phyloP scores from a whole-genome alignment of 2,329 filamentous ascomycete species.

The Amauroascus niger region DNA sequence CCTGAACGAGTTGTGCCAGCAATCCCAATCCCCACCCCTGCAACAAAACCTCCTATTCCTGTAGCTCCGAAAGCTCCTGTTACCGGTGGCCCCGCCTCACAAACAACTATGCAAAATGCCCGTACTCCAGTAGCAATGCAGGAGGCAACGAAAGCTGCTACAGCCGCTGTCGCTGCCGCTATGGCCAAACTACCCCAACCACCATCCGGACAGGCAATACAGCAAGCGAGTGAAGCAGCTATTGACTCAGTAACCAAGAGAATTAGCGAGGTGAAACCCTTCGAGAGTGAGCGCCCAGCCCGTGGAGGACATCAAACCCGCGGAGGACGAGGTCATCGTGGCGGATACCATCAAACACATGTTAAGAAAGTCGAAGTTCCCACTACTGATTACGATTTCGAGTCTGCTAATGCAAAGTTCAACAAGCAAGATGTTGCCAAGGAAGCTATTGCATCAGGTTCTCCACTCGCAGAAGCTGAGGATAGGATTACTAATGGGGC shows the following conservation, averaged over 20 bases:
- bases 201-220: slow-evolving; percentile 27
- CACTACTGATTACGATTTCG: slow-evolving; percentile 85
- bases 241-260: slow-evolving; percentile 39
- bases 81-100: slow-evolving; percentile 23
- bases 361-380: slow-evolving; percentile 75
- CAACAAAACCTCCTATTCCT: slow-evolving; percentile 27
- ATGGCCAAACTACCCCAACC: slow-evolving; percentile 43
- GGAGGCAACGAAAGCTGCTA: slow-evolving; percentile 42
- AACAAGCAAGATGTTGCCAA: slow-evolving; percentile 81
- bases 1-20: slow-evolving; percentile 38
- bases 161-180: slow-evolving; percentile 42
- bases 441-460: slow-evolving; percentile 72
- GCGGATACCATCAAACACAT: slow-evolving; percentile 34
- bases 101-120: slow-evolving; percentile 23
- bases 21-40: slow-evolving; percentile 36
- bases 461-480: slow-evolving; percentile 49
- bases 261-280: slow-evolving; percentile 39
- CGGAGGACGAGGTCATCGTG: slow-evolving; percentile 40
- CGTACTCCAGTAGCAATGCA: slow-evolving; percentile 29
- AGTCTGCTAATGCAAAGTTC: slow-evolving; percentile 74
- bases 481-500: slow-evolving; percentile 41
- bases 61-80: slow-evolving; percentile 24
- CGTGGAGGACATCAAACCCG: slow-evolving; percentile 36
- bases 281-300: slow-evolving; percentile 29
- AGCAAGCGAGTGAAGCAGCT: slow-evolving; percentile 25